Evolutionary conservation across 345 rosid species (phyloP), one percentile per base, ranked within the genome.

Genomic region (Euphorbia peplus): DNA sequence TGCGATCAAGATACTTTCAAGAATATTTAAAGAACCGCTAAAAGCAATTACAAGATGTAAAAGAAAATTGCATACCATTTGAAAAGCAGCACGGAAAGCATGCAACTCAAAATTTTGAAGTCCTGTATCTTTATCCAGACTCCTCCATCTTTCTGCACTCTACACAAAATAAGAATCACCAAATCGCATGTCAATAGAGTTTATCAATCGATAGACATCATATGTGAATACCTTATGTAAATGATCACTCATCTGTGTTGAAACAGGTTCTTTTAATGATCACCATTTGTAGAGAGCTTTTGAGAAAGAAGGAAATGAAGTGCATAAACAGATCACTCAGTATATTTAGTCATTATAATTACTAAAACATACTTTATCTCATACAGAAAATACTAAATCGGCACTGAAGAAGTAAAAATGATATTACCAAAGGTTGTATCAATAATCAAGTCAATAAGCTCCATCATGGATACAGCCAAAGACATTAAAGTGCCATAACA

Each of bases 71-170:
- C 42, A n/a, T 86, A 93, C 96, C 95, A 87, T 84, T 74, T 91
- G 97, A 65, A 93, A 93, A 68, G 90, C 95, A 75, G 98, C 93
- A 72, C 96, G 98, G 60, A 86, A 89, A 67, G 95, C 84, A 79
- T 89, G 97, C 83, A 91, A 61, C 87, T 89, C 87, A 76, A 91
- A 93, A 81, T 93, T 91, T 72, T 85, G 90, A 73, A 84, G 78
- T 64, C 95, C 96, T 41, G 82, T 90, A 77, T 88, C 91, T 68
- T 80, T 82, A 63, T 81, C 83, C 18, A 93, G 85, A 71, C 78
- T 77, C 51, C 81, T 84, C 98, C 96, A 91, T 81, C 97, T 90
- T 64, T 89, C 97, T 58, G 98, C 96, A 85, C 96, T 93, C 98
- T 89, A 71, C 67, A 64, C 60, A 73, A 77, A 68, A 58, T 16